Evolutionary conservation across 1,284 basidiomycete species (phyloP), one percentile per base, ranked within the genome.

Genomic region (Ceratobasidium sp.): DNA sequence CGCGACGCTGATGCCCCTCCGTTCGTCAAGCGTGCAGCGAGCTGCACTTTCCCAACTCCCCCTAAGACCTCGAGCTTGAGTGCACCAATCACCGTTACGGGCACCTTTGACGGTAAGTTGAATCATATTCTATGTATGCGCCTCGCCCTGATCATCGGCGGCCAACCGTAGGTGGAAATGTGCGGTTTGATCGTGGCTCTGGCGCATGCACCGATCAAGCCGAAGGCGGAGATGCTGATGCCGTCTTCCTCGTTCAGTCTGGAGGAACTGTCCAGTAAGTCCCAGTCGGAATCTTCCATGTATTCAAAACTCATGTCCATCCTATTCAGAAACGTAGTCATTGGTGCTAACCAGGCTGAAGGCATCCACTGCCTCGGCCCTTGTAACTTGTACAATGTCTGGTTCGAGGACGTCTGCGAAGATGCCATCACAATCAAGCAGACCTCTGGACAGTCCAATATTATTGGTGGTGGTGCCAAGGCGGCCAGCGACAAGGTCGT

Each of bases 371-470:
- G n/a, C n/a, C n/a, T n/a, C n/a, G n/a, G n/a, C n/a, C 78, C 78
- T 49, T 81, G 79, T 75, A 80, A 54, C 3, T 77, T 42, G 67
- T 77, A 80, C 65, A 78, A 80, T 53, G 79, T 40, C 38, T 71
- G 47, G 58, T 72, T 49, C n/a, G 42, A 67, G 42, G 70, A 58
- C 49, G 62, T 69, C 3, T 60, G 52, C 22, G 64, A 72, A 56
- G 70, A 71, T 52, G 71, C 71, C n/a, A 67, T 72, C 52, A 72
- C 70, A 38, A 60, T 60, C 35, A 60, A 60, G 40, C 56, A 60
- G 31, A 60, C 40, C 38, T 43, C 40, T 20, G 56, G 56, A 5
- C 13, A 17, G 13, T 55, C 53, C 34, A 55, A 55, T n/a, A n/a
- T n/a, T n/a, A n/a, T n/a, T n/a, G n/a, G n/a, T n/a, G n/a, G n/a